Conservation (phyloP, 1,284 basidiomycete genomes). For the Microbotryum saponariae region DNA sequence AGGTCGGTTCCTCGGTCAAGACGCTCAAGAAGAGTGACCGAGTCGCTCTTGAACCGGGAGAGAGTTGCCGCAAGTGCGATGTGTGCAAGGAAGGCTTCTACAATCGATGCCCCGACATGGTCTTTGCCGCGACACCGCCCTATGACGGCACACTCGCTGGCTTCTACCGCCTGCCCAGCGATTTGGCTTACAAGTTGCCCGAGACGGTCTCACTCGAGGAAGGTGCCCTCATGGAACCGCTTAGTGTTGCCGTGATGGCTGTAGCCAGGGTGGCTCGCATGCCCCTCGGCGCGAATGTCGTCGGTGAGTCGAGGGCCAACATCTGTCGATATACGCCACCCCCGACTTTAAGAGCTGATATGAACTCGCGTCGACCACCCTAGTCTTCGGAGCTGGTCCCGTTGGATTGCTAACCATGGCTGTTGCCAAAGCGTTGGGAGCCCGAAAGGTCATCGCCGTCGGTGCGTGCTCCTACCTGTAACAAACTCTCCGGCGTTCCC, state of each 20-base stretch:
- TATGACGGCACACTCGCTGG: conserved; percentile 78
- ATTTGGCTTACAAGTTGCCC: conserved; percentile 60
- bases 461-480: conserved; percentile 39
- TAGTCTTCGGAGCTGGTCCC: conserved; percentile 77
- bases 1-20: conserved; percentile 60
- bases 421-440: conserved; percentile 62
- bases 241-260: conserved; percentile 84
- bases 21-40: conserved; percentile 71
- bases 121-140: conserved; percentile 74
- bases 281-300: conserved; percentile 42
- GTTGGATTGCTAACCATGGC: conserved; percentile 89
- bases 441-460: conserved; percentile 67
- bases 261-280: conserved; percentile 69
- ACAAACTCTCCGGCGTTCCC: too few relatives aligned
- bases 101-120: conserved; percentile 64
- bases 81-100: conserved; percentile 49
- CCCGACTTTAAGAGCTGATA: not conserved
- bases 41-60: conserved; percentile 57
- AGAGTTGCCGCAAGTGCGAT: conserved; percentile 49
- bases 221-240: conserved; percentile 87
- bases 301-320: conserved; percentile 35
- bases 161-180: conserved; percentile 44
- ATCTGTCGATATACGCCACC: conserved; percentile 40
- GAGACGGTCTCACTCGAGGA: conserved; percentile 68
- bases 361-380: not conserved